Evolutionary conservation across 1,284 basidiomycete genomes (phyloP).

Genomic region (Ceratobasidium theobromae): DNA sequence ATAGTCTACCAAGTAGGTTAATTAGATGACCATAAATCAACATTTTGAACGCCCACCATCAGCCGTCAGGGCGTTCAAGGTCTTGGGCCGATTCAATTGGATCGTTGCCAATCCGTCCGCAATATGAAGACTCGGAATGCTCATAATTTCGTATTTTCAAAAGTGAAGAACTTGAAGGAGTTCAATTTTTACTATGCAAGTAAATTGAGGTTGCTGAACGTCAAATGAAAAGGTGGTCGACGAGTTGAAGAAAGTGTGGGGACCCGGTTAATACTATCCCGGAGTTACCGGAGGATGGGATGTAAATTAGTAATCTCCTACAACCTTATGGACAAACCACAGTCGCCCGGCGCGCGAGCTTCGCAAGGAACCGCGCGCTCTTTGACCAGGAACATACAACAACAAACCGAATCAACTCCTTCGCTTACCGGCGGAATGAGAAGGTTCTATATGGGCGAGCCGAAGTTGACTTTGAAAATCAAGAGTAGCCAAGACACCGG

Average conservation of each 20-base stretch:
- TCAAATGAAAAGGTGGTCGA: background rate
- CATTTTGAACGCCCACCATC: conserved; percentile 54
- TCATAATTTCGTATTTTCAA: conserved; percentile 11
- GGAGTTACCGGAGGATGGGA: background rate
- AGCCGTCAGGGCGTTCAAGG: conserved; percentile 60
- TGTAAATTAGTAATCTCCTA: background rate
- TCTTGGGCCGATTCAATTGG: conserved; percentile 60
- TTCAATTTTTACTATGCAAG: too few relatives aligned
- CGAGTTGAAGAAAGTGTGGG: background rate
- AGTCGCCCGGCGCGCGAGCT: too few relatives aligned
- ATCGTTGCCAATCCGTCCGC: conserved; percentile 65
- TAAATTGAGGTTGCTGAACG: background rate
- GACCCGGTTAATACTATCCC: background rate
- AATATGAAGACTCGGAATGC: conserved; percentile 42
- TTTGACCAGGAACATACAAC: too few relatives aligned
- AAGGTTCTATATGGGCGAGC: too few relatives aligned
- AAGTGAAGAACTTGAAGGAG: too few relatives aligned
- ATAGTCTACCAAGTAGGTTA: conserved; percentile 52
- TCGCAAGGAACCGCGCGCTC: too few relatives aligned
- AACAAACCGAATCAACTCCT: too few relatives aligned
- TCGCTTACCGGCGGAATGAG: too few relatives aligned
- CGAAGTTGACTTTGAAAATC: too few relatives aligned
- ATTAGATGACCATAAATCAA: background rate
- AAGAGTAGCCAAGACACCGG: too few relatives aligned
- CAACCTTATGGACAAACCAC: too few relatives aligned